Percentiles rank a stretch among this genome's conserved stretches.
phyloP scores from a whole-genome alignment of 768 basidiomycete species.

The Amanita inopinata region DNA sequence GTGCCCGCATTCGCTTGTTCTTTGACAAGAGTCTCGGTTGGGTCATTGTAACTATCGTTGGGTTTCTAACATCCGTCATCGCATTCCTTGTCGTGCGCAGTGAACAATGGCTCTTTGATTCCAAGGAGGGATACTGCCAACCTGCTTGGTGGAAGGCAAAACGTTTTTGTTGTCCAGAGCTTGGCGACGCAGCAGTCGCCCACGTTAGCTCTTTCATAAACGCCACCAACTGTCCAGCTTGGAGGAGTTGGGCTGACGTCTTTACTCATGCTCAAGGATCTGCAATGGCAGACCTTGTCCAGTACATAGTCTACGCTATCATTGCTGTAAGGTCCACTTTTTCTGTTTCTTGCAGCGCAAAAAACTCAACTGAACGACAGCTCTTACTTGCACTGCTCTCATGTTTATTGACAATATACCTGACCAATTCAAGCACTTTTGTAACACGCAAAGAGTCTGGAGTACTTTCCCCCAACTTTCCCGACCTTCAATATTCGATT shows the following conservation, averaged over 20 bases:
- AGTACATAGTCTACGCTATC: constrained; percentile 59
- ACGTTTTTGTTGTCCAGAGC: constrained; percentile 69
- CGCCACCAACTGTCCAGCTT: constrained; percentile 46
- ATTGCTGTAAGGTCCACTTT: constrained; percentile 58
- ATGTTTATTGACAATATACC: constrained; percentile 70
- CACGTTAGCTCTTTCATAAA: neutral
- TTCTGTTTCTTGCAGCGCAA: constrained; percentile 1
- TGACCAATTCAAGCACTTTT: constrained; percentile 87
- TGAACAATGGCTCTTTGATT: constrained; percentile 86
- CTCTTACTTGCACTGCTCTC: constrained; percentile 64
- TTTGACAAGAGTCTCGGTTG: constrained; percentile 80
- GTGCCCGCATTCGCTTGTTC: constrained; percentile 51
- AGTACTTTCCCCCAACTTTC: constrained; percentile 43
- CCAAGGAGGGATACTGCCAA: constrained; percentile 85
- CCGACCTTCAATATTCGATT: constrained; percentile 20
- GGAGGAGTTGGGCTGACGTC: constrained; percentile 68
- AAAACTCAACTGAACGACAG: constrained; percentile 27
- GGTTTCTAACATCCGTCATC: constrained; percentile 73
- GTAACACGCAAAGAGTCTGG: constrained; percentile 83
- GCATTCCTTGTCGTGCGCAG: constrained; percentile 81
- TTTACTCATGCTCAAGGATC: constrained; percentile 27
- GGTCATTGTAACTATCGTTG: constrained; percentile 84
- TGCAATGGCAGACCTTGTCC: constrained; percentile 36
- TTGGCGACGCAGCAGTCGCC: constrained; percentile 13
- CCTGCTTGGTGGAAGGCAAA: constrained; percentile 63